Percentiles rank a stretch among this genome's conserved stretches.
Evolutionary conservation across 345 rosid species (phyloP).

Genomic region (Camelina sativa): DNA sequence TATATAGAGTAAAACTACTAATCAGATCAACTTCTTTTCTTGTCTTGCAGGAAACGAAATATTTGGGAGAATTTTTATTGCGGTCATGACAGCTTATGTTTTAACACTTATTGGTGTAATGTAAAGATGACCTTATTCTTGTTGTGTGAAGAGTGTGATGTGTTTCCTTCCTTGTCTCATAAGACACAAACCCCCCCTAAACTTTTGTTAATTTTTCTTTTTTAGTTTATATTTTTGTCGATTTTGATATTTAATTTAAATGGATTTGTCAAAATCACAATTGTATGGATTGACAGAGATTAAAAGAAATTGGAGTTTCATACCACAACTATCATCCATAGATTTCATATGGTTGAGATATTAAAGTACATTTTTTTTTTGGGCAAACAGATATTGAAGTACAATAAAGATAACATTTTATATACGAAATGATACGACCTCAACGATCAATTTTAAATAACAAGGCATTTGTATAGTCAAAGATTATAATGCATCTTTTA

Average conservation of each 20-base stretch:
- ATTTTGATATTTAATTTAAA: background rate
- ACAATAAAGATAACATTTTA: too few species aligned
- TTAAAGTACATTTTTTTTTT: too few species aligned
- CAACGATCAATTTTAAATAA: too few species aligned
- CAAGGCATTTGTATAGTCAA: background rate
- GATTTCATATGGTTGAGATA: too few species aligned
- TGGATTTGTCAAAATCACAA: background rate
- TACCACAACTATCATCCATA: background rate
- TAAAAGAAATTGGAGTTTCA: background rate
- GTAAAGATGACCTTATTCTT: background rate
- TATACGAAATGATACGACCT: too few species aligned
- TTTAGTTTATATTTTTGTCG: background rate
- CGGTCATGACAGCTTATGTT: constrained; percentile 10
- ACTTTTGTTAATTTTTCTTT: background rate
- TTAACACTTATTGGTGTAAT: background rate
- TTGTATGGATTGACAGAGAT: background rate
- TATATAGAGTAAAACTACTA: background rate
- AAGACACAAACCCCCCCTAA: background rate
- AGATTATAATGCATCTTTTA: background rate
- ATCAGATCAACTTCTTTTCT: background rate
- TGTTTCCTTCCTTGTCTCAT: background rate
- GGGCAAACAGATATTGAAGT: too few species aligned
- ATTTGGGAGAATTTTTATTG: background rate
- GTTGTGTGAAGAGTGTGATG: background rate
- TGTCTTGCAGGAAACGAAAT: constrained; percentile 8